phyloP scores from a whole-genome alignment of 2,329 filamentous ascomycete genomes.

The Chaetomiaceae sp. region DNA sequence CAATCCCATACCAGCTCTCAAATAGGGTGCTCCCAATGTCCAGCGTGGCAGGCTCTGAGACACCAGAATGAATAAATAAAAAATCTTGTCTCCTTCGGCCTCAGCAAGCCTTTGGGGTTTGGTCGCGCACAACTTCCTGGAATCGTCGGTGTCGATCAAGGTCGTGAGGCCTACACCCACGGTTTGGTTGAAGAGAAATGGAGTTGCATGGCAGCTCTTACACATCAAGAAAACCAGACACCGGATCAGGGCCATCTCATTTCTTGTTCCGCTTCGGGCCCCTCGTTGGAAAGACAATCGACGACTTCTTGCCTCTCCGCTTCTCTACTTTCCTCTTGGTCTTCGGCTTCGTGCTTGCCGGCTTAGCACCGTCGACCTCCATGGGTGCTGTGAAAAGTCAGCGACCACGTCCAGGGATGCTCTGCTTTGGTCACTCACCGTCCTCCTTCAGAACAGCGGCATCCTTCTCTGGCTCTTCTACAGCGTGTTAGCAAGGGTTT shows the following conservation, averaged over 20 bases:
- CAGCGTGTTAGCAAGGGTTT: neutral
- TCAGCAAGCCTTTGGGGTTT: too few relatives aligned
- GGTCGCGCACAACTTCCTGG: too few relatives aligned
- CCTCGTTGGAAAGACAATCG: conserved; percentile 56
- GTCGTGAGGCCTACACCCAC: too few relatives aligned
- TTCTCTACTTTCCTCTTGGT: conserved; percentile 54
- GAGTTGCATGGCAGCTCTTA: neutral
- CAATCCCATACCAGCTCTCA: too few relatives aligned
- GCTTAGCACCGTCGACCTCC: conserved; percentile 51
- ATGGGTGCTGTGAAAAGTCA: conserved; percentile 39
- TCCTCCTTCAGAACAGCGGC: conserved; percentile 21
- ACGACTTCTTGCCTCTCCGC: conserved; percentile 50
- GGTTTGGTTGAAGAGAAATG: too few relatives aligned
- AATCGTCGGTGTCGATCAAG: too few relatives aligned
- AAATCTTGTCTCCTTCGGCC: too few relatives aligned
- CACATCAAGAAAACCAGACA: neutral
- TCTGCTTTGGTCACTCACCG: conserved; percentile 17
- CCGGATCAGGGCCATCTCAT: conserved; percentile 13
- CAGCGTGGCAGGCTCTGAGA: too few relatives aligned
- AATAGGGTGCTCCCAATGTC: too few relatives aligned
- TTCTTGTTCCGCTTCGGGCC: conserved; percentile 29
- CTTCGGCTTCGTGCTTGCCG: conserved; percentile 34
- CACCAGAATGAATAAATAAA: too few relatives aligned
- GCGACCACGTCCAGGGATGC: conserved; percentile 13
- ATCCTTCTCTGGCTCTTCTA: conserved; percentile 23